Evolutionary conservation across 768 basidiomycete genomes (phyloP).

Genomic region (Boletellus emodensis): DNA sequence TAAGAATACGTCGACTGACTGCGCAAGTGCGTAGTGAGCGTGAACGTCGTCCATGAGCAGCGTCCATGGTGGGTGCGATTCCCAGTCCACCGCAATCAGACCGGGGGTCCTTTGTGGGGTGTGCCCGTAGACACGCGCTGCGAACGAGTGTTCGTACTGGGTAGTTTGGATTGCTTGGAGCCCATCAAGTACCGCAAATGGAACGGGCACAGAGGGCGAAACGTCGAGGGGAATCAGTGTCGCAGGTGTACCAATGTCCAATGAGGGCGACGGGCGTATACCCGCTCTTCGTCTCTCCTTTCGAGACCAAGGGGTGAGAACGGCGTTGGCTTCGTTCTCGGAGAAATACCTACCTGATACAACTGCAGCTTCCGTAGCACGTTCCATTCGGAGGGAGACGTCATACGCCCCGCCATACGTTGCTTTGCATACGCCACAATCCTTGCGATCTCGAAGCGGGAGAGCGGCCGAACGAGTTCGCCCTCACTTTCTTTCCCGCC

Average conservation of each 20-base stretch:
- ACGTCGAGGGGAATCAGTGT: slow-evolving; percentile 27
- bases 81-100: slow-evolving; percentile 67
- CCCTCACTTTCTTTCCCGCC: slow-evolving; percentile 10
- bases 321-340: background rate
- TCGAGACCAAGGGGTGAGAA: background rate
- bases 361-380: slow-evolving; percentile 45
- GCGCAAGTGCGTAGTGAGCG: slow-evolving; percentile 56
- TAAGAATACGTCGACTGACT: slow-evolving; percentile 37
- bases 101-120: slow-evolving; percentile 23
- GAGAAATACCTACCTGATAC: slow-evolving; percentile 24
- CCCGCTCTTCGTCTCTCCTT: slow-evolving; percentile 22
- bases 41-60: slow-evolving; percentile 67
- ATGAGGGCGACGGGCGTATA: background rate
- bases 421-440: slow-evolving; percentile 26
- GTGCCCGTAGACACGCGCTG: slow-evolving; percentile 55
- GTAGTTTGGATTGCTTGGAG: slow-evolving; percentile 58
- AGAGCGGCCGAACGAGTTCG: slow-evolving; percentile 37
- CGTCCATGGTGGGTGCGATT: slow-evolving; percentile 69
- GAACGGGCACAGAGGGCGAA: slow-evolving; percentile 22
- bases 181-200: slow-evolving; percentile 42
- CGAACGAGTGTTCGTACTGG: slow-evolving; percentile 61
- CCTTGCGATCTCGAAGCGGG: slow-evolving; percentile 39
- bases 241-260: slow-evolving; percentile 1
- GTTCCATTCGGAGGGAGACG: slow-evolving; percentile 32
- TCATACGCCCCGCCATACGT: slow-evolving; percentile 6